Base-by-base conservation (phyloP, 2,329 filamentous ascomycete species). In the Graphiopsis chlorocephala region DNA sequence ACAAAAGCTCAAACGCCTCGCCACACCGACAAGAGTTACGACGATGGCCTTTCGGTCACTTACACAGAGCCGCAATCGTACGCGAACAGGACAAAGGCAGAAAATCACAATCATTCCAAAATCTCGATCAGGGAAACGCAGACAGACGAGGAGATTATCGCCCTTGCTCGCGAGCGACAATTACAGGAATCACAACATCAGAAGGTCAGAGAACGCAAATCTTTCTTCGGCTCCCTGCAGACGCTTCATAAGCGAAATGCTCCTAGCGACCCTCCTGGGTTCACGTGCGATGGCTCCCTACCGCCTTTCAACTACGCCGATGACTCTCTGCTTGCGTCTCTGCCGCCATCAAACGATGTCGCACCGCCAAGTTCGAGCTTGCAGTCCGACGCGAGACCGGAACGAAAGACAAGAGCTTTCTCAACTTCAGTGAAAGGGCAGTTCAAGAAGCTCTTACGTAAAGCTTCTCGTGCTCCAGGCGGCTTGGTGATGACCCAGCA, bases 401-500 rank as follows among this genome's bases (percentile, higher is more conserved):
- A 89, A 26, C 87, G 86, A 11, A 53, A 62, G 47, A 31, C 60
- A 23, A 23, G 48, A 23, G 33, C n/a, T 33, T 85, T 87, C 15
- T 91, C 89, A 0, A 83, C 80, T 17, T 85, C 83, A 0, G 71
- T 92, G 45, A 89, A 83, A 70, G 83, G 81, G 56, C 90, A 82
- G 65, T 70, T 92, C 65, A 89, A 83, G 73, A 83, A 76, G 42
- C 78, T 88, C 0, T 87, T 90, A 67, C 79, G 79, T 28, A 76
- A 81, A 20, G 68, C 69, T 8, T 72, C 76, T 65, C 53, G 78
- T 33, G 63, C 79, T 0, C 75, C 77, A 5, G 75, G 76, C 23
- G 55, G 35, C 11, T n/a, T 58, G 8, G 15, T 38, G 26, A 8
- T 26, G 17, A 38, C 78, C 84, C 15, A 70, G 64, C 38, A 65